phyloP scores from a whole-genome alignment of 495 filamentous ascomycete genomes.

The Bombardia bombarda region DNA sequence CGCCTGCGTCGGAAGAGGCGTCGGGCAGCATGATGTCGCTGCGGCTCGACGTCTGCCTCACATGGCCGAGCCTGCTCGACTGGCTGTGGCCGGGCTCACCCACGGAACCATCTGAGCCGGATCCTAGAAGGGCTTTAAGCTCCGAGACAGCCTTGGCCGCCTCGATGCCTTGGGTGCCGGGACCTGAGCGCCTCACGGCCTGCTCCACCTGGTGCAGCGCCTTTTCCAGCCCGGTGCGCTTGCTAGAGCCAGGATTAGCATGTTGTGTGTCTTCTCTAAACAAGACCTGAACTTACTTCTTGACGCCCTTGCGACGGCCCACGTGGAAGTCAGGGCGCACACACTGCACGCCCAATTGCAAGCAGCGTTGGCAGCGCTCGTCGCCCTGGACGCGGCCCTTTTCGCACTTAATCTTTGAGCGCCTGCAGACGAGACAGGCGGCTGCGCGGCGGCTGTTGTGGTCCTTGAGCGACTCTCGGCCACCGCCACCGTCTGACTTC shows the following conservation, averaged over 20 bases:
- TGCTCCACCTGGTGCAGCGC: constrained; percentile 67
- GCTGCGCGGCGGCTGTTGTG: constrained; percentile 33
- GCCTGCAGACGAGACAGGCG: constrained; percentile 59
- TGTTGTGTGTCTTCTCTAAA: no score
- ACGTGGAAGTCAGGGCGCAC: constrained; percentile 60
- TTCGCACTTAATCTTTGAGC: constrained; percentile 62
- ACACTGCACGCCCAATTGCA: constrained; percentile 49
- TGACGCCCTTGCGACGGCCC: constrained; percentile 65
- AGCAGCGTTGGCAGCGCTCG: constrained; percentile 54
- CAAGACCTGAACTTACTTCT: constrained; percentile 51
- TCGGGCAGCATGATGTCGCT: constrained; percentile 19
- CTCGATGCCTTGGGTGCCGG: constrained; percentile 38
- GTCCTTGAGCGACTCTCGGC: constrained; percentile 14
- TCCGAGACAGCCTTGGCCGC: constrained; percentile 47
- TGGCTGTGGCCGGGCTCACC: constrained; percentile 6
- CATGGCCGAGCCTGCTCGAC: constrained; percentile 1
- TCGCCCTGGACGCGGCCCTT: constrained; percentile 36
- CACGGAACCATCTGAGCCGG: constrained; percentile 9
- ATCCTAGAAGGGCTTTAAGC: constrained; percentile 46
- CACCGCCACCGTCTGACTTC: constrained; percentile 3
- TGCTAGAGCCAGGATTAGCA: constrained; percentile 33
- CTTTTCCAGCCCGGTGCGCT: constrained; percentile 65
- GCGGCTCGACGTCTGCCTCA: constrained; percentile 2
- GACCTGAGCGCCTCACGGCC: constrained; percentile 55
- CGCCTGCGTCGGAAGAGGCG: constrained; percentile 22